Evolutionary conservation across 495 filamentous ascomycete species (phyloP).

Genomic region (Aspergillus sparsus): DNA sequence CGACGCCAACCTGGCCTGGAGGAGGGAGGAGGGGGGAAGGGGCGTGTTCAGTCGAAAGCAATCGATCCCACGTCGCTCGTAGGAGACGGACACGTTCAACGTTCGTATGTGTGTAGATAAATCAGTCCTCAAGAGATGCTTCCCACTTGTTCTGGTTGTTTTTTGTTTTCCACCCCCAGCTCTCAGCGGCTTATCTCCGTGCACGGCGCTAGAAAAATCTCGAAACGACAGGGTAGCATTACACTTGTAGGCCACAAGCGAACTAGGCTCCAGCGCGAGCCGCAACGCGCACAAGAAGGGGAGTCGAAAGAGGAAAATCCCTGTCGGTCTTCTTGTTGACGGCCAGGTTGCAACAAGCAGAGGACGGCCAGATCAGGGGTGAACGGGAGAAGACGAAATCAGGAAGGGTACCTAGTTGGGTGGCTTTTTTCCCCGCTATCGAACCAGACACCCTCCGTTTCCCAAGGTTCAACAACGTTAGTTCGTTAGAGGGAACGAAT

Average conservation of each 20-base stretch:
- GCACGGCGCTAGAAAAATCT: conserved; percentile 20
- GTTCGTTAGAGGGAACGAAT: neutral
- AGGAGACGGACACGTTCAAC: neutral
- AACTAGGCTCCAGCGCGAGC: conserved; percentile 11
- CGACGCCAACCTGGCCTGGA: neutral
- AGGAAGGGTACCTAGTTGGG: neutral
- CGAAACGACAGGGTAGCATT: conserved; percentile 25
- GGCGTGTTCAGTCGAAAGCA: too few relatives aligned
- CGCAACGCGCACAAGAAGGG: conserved; percentile 8
- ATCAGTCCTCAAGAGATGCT: neutral
- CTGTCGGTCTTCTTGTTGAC: neutral
- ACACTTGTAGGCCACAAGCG: conserved; percentile 19
- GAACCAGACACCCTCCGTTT: conserved; percentile 14
- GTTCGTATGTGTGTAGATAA: neutral
- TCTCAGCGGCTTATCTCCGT: conserved; percentile 19
- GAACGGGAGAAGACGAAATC: conserved; percentile 12
- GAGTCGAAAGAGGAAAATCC: neutral
- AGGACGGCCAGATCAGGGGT: conserved; percentile 20
- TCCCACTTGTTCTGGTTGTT: neutral
- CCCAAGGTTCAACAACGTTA: neutral
- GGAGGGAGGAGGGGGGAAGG: too few relatives aligned
- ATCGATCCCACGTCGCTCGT: too few relatives aligned
- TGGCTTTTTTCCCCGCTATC: conserved; percentile 13
- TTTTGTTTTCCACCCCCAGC: neutral
- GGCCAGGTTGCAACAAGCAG: conserved; percentile 14